Evolutionary conservation across 345 rosid genomes (phyloP), one percentile per base, ranked within the genome.

Genomic region (Acer yangbiense): DNA sequence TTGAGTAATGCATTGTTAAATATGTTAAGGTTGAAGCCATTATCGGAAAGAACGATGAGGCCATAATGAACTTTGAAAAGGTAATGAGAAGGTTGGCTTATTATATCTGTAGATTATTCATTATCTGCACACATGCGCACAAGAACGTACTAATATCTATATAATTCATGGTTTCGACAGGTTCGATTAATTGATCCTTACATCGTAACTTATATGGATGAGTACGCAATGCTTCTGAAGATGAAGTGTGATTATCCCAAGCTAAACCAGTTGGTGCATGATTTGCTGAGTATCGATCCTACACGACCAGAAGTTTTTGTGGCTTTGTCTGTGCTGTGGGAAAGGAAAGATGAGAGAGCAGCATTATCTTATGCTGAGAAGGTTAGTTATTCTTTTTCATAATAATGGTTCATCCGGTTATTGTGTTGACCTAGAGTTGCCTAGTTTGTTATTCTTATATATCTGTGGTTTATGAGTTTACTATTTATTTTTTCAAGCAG

Each of bases 221-320:
- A 96, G 90, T 94, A 91, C 84, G 99, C 99, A 5, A 92, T 94
- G 93, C 97, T 96, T 82, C 91, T 96, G 44, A 92, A 92, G 83
- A 81, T 82, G 70, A 96, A 96, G 88, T 91, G 89, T 64, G 98
- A 96, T 78, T 84, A 89, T 82, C 81, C 91, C 71, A 94, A 90
- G 83, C 90, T 96, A 69, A 90, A 89, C 85, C 94, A 96, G 79
- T 85, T 96, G 61, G 97, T 94, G 85, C 99, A 96, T 77, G 98
- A 96, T 88, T 85, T 96, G 78, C 83, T 94, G 77, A 91, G 65
- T 78, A 92, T 91, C 83, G 98, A 96, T 80, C 91, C 94, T 65
- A 86, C 92, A 60, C 89, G 97, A 79, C 94, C 98, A 25, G 99
- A 96, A 88, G 93, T 88, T 69, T 92, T 90, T 79, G 99, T 94